These are phyloP conservation scores for Gossypium trilobum DNA, from an alignment of 441 rosid genomes.

Conservation along the genomic window DNA sequence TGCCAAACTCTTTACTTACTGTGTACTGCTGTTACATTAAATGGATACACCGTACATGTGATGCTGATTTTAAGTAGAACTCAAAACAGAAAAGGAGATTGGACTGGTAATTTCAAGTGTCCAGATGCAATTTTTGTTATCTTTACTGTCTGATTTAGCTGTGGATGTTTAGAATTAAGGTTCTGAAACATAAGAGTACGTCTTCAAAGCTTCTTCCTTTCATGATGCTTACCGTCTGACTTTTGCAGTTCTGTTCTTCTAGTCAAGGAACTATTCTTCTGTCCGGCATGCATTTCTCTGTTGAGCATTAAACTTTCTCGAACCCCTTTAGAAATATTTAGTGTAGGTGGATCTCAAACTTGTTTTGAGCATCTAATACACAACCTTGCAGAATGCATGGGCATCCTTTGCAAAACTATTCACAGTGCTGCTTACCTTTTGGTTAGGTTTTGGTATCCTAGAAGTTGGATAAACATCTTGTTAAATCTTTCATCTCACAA, in stretches of 20 bases:
- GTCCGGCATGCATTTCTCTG: neutral
- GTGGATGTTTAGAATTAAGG: neutral
- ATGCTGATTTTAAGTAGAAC: neutral
- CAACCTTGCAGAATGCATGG: neutral
- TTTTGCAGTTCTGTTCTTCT: slow-evolving; percentile 1
- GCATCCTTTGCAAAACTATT: neutral
- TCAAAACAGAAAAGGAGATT: neutral
- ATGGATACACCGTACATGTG: neutral
- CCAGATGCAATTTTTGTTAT: neutral
- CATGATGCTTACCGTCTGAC: neutral
- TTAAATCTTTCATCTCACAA: neutral
- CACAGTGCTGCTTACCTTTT: neutral
- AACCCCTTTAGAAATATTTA: neutral
- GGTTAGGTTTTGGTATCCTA: neutral
- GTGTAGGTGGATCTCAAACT: neutral
- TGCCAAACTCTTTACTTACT: neutral
- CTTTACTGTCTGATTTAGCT: neutral
- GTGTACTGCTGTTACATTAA: neutral
- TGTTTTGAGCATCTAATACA: neutral
- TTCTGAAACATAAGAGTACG: neutral
- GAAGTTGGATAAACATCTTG: neutral
- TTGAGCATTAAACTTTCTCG: neutral
- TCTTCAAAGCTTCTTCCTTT: neutral
- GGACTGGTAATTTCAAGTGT: neutral
- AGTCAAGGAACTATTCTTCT: neutral